Evolutionary conservation across 2,329 filamentous ascomycete genomes (phyloP).

Genomic region (Ophiosphaerella narmari): DNA sequence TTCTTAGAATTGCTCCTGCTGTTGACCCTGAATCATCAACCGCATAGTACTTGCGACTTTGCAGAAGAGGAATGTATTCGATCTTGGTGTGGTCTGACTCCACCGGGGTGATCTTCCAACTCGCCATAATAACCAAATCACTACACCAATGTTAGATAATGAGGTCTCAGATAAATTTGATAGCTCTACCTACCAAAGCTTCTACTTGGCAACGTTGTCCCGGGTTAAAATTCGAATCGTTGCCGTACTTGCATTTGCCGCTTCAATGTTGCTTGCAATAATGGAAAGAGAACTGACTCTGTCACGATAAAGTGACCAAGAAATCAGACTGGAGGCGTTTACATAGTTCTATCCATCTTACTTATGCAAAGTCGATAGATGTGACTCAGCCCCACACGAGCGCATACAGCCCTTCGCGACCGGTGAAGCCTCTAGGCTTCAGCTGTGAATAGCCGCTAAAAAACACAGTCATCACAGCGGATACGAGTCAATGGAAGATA

Average conservation of each 20-base stretch:
- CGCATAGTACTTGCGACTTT: constrained; percentile 37
- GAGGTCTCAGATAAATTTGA: not conserved
- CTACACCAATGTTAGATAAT: not conserved
- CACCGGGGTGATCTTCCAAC: constrained; percentile 20
- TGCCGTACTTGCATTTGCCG: too few relatives aligned
- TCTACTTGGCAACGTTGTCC: too few relatives aligned
- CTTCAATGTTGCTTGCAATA: too few relatives aligned
- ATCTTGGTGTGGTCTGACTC: constrained; percentile 1
- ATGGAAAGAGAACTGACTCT: too few relatives aligned
- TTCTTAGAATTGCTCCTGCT: constrained; percentile 15
- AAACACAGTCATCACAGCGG: not conserved
- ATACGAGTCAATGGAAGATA: not conserved
- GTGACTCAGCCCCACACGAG: too few relatives aligned
- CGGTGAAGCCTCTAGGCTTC: too few relatives aligned
- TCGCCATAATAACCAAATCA: constrained; percentile 10
- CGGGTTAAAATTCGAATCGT: too few relatives aligned
- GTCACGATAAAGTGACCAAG: too few relatives aligned
- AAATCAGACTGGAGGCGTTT: not conserved
- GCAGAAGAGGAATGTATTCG: constrained; percentile 15
- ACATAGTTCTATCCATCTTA: not conserved
- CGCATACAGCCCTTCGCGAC: too few relatives aligned
- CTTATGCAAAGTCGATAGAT: not conserved
- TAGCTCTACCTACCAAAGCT: too few relatives aligned
- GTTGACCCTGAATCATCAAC: constrained; percentile 42
- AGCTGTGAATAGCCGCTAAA: too few relatives aligned